Evolutionary conservation across 257 asterid species (phyloP), one percentile per base, ranked within the genome.

Genomic region (Mentha longifolia): DNA sequence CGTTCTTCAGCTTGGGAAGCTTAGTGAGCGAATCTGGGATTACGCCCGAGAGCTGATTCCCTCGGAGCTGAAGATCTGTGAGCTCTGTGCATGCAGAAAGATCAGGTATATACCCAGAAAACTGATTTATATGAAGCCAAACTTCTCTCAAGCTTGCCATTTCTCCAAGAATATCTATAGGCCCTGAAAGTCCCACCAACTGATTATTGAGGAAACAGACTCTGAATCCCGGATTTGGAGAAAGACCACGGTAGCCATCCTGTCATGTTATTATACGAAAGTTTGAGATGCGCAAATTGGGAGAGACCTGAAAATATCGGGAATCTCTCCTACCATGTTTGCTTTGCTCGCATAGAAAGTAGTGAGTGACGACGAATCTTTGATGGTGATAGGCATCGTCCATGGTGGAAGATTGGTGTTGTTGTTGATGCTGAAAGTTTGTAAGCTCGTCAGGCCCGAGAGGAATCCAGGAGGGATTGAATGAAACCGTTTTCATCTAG

Each of bases 61-160:
- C 88, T 0, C 99, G 92, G 5, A 94, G 89, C 70, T 73, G 80
- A 66, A 94, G 74, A 28, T 86, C 95, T 0, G 65, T 39, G 10
- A 89, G 78, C n/a, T 74, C 73, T 0, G 66, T 82, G 37, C 85
- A 83, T 0, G 70, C 74, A 0, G 98, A 88, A 13, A 95, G 92
- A 79, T 95, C 92, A 0, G 97, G 95, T 30, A 95, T 85, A 7
- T 86, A 84, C 43, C 98, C 97, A 0, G 88, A 19, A 69, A 89
- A 92, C 35, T 68, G 46, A 63, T 95, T 95, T 17, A 74, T 79
- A 8, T 95, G 99, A 59, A 95, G 78, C 97, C 97, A 89, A 65
- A 74, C 83, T 17, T 55, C 74, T 57, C 37, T 42, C 54, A 85
- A 56, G 55, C 73, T 81, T 1, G 82, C 20, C 98, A 92, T 92